Conservation (phyloP, 495 filamentous ascomycete species). For the Chlorociboria aeruginascens region DNA sequence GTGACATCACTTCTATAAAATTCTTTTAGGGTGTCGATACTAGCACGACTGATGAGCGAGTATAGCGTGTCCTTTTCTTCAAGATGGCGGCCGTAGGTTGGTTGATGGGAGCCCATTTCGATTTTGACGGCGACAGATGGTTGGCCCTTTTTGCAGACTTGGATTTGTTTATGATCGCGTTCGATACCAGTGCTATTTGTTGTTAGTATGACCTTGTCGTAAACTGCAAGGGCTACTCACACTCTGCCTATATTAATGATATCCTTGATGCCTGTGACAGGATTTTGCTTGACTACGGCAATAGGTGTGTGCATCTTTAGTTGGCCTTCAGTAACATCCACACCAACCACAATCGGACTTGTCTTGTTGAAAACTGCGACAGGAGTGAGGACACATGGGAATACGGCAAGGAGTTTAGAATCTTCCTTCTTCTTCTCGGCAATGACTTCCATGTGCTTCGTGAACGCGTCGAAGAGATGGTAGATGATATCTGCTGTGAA, state of each 20-base stretch:
- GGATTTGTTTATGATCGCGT: slow-evolving; percentile 91
- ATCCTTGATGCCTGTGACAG: slow-evolving; percentile 69
- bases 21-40: slow-evolving; percentile 92
- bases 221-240: slow-evolving; percentile 43
- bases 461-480: slow-evolving; percentile 95
- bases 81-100: slow-evolving; percentile 86
- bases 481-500: slow-evolving; percentile 99
- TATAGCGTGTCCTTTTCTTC: slow-evolving; percentile 89
- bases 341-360: slow-evolving; percentile 86
- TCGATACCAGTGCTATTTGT: slow-evolving; percentile 70
- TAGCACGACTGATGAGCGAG: slow-evolving; percentile 70
- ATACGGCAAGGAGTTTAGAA: slow-evolving; percentile 86
- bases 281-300: slow-evolving; percentile 68
- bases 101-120: slow-evolving; percentile 85
- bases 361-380: slow-evolving; percentile 99
- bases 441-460: slow-evolving; percentile 77
- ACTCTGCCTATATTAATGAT: slow-evolving; percentile 82
- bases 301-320: slow-evolving; percentile 80
- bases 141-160: slow-evolving; percentile 85
- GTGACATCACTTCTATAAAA: slow-evolving; percentile 84
- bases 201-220: slow-evolving; percentile 2
- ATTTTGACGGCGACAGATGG: slow-evolving; percentile 97
- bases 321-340: slow-evolving; percentile 86
- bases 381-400: slow-evolving; percentile 81
- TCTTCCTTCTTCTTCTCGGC: slow-evolving; percentile 91